Evolutionary conservation across 1,284 basidiomycete species (phyloP).

Genomic region (Xerocomus amazonicus): DNA sequence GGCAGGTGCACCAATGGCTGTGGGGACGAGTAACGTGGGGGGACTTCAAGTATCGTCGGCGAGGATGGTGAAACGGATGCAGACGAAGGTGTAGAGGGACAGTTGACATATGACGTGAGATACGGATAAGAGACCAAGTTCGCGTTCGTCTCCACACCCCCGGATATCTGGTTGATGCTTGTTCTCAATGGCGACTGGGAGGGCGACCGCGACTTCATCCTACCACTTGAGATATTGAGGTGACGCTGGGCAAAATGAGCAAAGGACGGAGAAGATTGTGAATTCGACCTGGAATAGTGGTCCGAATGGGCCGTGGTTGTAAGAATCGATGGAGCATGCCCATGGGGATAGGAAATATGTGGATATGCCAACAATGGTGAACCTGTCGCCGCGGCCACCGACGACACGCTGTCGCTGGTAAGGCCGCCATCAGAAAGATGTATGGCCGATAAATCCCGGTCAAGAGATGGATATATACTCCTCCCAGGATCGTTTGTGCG

Average conservation of each 20-base stretch:
- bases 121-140: constrained; percentile 13
- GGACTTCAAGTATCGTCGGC: constrained; percentile 16
- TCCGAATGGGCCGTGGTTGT: constrained; percentile 37
- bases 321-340: constrained; percentile 39
- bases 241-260: constrained; percentile 26
- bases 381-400: constrained; percentile 3
- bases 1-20: constrained; percentile 14
- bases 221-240: constrained; percentile 12
- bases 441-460: constrained; percentile 19
- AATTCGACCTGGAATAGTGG: constrained; percentile 24
- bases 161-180: constrained; percentile 15
- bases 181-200: constrained; percentile 30
- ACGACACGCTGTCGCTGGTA: constrained; percentile 5
- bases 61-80: constrained; percentile 23
- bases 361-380: constrained; percentile 16
- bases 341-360: constrained; percentile 21
- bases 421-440: constrained; percentile 17
- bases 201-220: constrained; percentile 29
- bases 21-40: constrained; percentile 15
- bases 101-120: constrained; percentile 17
- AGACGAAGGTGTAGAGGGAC: constrained; percentile 16
- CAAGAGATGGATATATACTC: constrained; percentile 15
- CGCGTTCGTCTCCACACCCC: constrained; percentile 12
- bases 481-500: constrained; percentile 16
- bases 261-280: constrained; percentile 19